Percentiles rank a stretch among this genome's conserved stretches.
Conservation (phyloP, 192 early-diverging fungal genomes). For the Funneliformis mosseae region DNA sequence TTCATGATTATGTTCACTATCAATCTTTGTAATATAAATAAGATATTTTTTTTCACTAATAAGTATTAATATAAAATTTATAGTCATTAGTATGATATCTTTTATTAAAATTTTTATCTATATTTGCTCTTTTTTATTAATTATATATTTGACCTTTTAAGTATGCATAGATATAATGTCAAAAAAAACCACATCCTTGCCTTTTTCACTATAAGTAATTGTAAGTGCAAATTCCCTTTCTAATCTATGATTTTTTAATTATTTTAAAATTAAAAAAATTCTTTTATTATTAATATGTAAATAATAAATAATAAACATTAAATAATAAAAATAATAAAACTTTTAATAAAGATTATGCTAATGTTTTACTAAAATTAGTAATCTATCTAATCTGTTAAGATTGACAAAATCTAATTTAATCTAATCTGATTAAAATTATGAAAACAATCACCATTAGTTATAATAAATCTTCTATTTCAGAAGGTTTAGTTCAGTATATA, state of each 20-base stretch:
- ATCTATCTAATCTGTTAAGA: too few relatives aligned
- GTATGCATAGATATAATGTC: not conserved
- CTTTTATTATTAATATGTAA: too few relatives aligned
- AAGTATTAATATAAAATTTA: slow-evolving; percentile 1
- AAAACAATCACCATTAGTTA: too few relatives aligned
- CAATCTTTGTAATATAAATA: slow-evolving; percentile 5
- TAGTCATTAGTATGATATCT: not conserved
- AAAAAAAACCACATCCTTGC: not conserved
- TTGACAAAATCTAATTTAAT: too few relatives aligned
- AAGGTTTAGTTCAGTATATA: too few relatives aligned
- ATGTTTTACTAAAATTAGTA: too few relatives aligned
- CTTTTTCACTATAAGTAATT: not conserved
- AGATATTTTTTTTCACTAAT: not conserved
- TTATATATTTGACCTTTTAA: not conserved
- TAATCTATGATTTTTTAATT: slow-evolving; percentile 5
- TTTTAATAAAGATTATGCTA: too few relatives aligned
- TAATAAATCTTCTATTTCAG: too few relatives aligned
- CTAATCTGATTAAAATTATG: too few relatives aligned
- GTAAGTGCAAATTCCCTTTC: slow-evolving; percentile 5
- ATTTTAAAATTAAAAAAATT: too few relatives aligned
- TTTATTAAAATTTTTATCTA: not conserved
- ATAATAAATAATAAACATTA: too few relatives aligned
- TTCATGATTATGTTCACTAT: not conserved
- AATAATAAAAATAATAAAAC: too few relatives aligned
- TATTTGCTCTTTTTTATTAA: not conserved